Percentiles rank a stretch among this genome's conserved stretches.
Conservation (phyloP, 2,329 filamentous ascomycete genomes). For the Stagonosporopsis cucurbitacearum region DNA sequence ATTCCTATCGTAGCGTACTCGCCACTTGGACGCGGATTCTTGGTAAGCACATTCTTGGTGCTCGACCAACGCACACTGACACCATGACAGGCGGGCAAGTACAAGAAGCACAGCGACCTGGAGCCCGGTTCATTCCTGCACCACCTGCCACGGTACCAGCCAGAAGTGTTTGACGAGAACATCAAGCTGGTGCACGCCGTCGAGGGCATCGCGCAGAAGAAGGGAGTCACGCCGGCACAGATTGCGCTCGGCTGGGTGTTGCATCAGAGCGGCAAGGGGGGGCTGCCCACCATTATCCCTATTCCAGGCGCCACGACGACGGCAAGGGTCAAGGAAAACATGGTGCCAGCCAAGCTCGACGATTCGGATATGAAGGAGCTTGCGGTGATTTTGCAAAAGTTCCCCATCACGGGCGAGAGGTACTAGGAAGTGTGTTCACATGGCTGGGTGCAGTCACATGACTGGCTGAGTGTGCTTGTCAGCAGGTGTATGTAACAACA, state of each 20-base stretch:
- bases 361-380: constrained; percentile 60
- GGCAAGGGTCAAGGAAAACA: constrained; percentile 67
- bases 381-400: constrained; percentile 57
- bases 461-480: constrained; percentile 7
- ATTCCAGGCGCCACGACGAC: constrained; percentile 69
- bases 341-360: constrained; percentile 59
- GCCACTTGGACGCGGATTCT: constrained; percentile 69
- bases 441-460: neutral
- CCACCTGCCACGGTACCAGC: constrained; percentile 65
- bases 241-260: constrained; percentile 70
- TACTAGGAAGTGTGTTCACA: constrained; percentile 36
- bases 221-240: constrained; percentile 66
- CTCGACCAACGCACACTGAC: constrained; percentile 22
- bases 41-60: constrained; percentile 38
- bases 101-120: constrained; percentile 62
- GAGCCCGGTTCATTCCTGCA: constrained; percentile 61
- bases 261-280: constrained; percentile 58
- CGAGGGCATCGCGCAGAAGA: constrained; percentile 64
- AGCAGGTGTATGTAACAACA: constrained; percentile 15
- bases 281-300: constrained; percentile 66
- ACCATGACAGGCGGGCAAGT: constrained; percentile 46
- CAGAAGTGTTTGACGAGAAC: constrained; percentile 70
- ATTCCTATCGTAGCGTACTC: constrained; percentile 76
- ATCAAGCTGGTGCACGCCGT: constrained; percentile 67
- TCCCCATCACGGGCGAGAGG: constrained; percentile 52